Evolutionary conservation across 345 rosid species (phyloP).

Genomic region (Syzygium aqueum): DNA sequence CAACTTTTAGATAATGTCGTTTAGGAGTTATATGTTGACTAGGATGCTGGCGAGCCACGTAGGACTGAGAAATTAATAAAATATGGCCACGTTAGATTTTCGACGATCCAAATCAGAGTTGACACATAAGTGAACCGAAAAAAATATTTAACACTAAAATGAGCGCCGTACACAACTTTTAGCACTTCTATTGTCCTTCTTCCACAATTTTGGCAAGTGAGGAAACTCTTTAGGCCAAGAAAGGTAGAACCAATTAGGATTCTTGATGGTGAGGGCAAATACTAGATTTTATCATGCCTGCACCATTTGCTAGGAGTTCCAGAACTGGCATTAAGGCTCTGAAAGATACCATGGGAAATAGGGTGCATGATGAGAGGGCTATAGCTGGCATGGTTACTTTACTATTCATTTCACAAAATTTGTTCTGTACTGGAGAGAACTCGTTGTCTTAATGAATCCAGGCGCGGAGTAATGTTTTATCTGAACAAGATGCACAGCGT

Average conservation of each 20-base stretch:
- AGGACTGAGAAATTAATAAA: too few species aligned
- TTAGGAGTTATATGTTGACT: too few species aligned
- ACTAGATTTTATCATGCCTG: neutral
- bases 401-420: neutral
- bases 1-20: too few species aligned
- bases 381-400: neutral
- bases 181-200: too few species aligned
- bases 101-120: too few species aligned
- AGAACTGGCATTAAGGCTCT: neutral
- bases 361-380: neutral
- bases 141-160: too few species aligned
- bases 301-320: neutral
- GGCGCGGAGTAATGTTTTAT: neutral
- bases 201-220: neutral
- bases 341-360: neutral
- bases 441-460: neutral
- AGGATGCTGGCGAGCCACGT: too few species aligned
- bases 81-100: too few species aligned
- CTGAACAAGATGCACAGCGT: neutral
- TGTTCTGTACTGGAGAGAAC: neutral
- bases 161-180: too few species aligned
- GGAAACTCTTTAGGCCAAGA: neutral
- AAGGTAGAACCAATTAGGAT: neutral
- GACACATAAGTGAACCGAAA: too few species aligned
- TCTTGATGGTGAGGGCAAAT: neutral